Evolutionary conservation across 305 asterid genomes (phyloP).

Genomic region (Solanum chacoense): DNA sequence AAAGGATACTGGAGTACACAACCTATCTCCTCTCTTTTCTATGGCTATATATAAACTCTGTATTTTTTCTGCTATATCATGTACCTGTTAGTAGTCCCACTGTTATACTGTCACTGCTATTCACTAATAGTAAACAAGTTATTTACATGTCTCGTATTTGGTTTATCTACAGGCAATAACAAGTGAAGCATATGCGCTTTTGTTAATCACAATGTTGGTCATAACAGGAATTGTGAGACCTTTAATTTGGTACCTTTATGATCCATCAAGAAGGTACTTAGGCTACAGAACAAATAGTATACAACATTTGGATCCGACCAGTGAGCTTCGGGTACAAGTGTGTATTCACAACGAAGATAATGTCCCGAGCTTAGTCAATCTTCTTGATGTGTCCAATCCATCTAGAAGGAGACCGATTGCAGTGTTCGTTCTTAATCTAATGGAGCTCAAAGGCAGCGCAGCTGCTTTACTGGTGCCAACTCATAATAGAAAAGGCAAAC

Average conservation of each 20-base stretch:
- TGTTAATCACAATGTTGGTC: slow-evolving; percentile 34
- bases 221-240: slow-evolving; percentile 44
- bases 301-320: slow-evolving; percentile 20
- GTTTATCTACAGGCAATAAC: slow-evolving; percentile 29
- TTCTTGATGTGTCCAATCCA: slow-evolving; percentile 41
- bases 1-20: slow-evolving; percentile 33
- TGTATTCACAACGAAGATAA: slow-evolving; percentile 40
- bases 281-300: slow-evolving; percentile 23
- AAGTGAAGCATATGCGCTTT: slow-evolving; percentile 32
- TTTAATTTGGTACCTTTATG: slow-evolving; percentile 30
- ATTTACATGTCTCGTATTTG: neutral
- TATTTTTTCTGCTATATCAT: neutral
- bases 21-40: neutral
- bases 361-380: slow-evolving; percentile 37
- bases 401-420: slow-evolving; percentile 19
- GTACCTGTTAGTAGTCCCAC: neutral
- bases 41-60: neutral
- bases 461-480: slow-evolving; percentile 35
- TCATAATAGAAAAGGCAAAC: neutral
- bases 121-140: neutral
- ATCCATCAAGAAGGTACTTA: slow-evolving; percentile 41
- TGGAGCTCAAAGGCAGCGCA: slow-evolving; percentile 48
- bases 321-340: slow-evolving; percentile 34
- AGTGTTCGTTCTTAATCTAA: slow-evolving; percentile 26
- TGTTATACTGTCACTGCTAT: neutral